phyloP scores from a whole-genome alignment of 352 stramenopile genomes.

The Pythium biforme region DNA sequence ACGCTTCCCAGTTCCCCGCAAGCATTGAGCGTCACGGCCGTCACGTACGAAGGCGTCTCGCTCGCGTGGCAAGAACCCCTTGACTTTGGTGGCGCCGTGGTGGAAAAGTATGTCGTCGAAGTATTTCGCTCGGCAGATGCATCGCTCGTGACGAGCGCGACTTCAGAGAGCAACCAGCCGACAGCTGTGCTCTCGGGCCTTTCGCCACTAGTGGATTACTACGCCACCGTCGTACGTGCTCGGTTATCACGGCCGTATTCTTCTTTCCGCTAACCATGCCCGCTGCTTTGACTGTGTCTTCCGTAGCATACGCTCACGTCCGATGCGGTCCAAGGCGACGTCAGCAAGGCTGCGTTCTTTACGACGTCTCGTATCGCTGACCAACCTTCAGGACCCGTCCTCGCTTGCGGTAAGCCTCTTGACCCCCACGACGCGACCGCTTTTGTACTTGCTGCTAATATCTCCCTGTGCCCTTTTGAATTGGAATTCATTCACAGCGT shows the following conservation, averaged over 20 bases:
- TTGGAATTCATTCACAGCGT: not conserved
- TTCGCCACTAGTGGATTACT: constrained; percentile 33
- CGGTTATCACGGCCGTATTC: not conserved
- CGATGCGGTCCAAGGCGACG: constrained; percentile 29
- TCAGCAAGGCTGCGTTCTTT: constrained; percentile 43
- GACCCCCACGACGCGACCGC: no score
- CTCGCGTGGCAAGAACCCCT: constrained; percentile 37
- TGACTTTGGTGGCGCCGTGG: constrained; percentile 48
- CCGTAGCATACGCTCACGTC: constrained; percentile 32
- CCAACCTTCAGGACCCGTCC: constrained; percentile 42
- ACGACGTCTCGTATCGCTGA: constrained; percentile 29
- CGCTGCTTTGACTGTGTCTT: no score
- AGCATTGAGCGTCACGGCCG: constrained; percentile 13
- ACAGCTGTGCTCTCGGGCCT: constrained; percentile 32
- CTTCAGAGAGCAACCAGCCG: constrained; percentile 9
- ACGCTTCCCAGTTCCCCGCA: constrained; percentile 37
- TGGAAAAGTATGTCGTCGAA: constrained; percentile 39
- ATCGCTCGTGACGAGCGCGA: not conserved
- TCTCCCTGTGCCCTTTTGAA: not conserved
- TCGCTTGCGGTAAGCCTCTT: constrained; percentile 46
- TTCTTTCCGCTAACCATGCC: not conserved
- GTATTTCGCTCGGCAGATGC: constrained; percentile 19
- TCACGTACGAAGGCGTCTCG: constrained; percentile 20
- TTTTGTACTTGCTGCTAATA: no score
- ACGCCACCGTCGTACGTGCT: constrained; percentile 44